Evolutionary conservation across 805 yeast genomes (phyloP), one percentile per base, ranked within the genome.

Genomic region (Millerago galiae): DNA sequence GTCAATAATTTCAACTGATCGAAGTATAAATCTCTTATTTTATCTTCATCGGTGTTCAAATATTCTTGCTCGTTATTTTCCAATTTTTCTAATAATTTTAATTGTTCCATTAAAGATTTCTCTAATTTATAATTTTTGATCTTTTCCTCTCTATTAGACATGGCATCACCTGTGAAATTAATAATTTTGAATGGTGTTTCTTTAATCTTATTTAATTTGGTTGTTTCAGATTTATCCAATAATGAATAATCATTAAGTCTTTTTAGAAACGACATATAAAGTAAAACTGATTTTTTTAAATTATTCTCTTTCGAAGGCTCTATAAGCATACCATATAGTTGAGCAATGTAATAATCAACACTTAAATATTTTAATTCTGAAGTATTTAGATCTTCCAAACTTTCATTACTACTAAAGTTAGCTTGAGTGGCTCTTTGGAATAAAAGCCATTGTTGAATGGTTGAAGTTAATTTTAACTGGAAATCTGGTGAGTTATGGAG

Each of bases 391-490:
- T 89, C 97, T 1, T 79, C 84, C 2, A 84, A 44, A 0, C 70
- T 55, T 57, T 89, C 96, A 58, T 87, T 87, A 11, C 65, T 62
- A 52, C 91, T 83, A 63, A 85, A 88, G n/a, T 17, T 17, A 10
- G 34, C 25, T 6, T 28, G 27, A 18, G 88, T 58, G 3, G 78
- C 68, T 14, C 79, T 60, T n/a, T 64, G 62, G 28, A 83, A 58
- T n/a, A 65, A 52, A n/a, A 66, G 51, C 51, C 79, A 66, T 38
- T 67, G 63, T 21, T 65, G 61, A 17, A 78, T 65, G 5, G 67
- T 51, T 1, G 48, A 46, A 2, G 52, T 46, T n/a, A 79, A 51
- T 24, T 54, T 34, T 1, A 46, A 42, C 49, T 77, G 82, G 47
- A 51, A 74, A 21, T 60, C 65, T 1, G 49, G 46, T 0, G 75